Evolutionary conservation across 345 rosid genomes (phyloP).

Genomic region (Anastatica hierochuntica): DNA sequence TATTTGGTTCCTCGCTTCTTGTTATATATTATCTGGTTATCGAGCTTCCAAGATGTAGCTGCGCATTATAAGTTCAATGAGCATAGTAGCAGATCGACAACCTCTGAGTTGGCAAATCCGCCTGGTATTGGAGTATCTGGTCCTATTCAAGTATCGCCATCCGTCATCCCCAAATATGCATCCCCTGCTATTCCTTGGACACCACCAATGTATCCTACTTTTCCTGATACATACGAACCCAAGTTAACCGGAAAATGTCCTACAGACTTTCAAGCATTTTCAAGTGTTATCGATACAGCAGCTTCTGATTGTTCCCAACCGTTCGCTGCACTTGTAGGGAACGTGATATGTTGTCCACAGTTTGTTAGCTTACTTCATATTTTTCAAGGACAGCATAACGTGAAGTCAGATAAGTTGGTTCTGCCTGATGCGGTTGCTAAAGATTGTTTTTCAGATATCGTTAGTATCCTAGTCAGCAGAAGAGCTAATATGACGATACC

Average conservation of each 20-base stretch:
- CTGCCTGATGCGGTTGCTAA: slow-evolving; percentile 52
- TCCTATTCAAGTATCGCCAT: slow-evolving; percentile 88
- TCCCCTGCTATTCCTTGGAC: slow-evolving; percentile 42
- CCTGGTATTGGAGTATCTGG: slow-evolving; percentile 60
- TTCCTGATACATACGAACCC: slow-evolving; percentile 70
- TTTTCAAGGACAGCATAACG: slow-evolving; percentile 55
- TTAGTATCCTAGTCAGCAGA: slow-evolving; percentile 65
- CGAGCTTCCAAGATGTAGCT: slow-evolving; percentile 53
- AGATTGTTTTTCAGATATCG: slow-evolving; percentile 97
- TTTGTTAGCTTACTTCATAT: slow-evolving; percentile 71
- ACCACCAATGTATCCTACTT: slow-evolving; percentile 74
- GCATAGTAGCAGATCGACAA: slow-evolving; percentile 39
- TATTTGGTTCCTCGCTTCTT: slow-evolving; percentile 41
- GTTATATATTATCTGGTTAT: slow-evolving; percentile 56
- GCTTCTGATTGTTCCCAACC: slow-evolving; percentile 79
- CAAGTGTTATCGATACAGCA: slow-evolving; percentile 52
- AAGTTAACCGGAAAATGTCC: slow-evolving; percentile 85
- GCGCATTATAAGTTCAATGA: slow-evolving; percentile 31
- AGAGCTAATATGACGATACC: slow-evolving; percentile 75
- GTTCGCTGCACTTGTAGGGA: slow-evolving; percentile 77
- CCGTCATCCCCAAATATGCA: slow-evolving; percentile 60
- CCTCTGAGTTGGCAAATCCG: slow-evolving; percentile 55
- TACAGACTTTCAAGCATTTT: slow-evolving; percentile 63
- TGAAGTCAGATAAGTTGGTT: slow-evolving; percentile 63
- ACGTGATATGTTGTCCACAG: slow-evolving; percentile 95